These are phyloP conservation scores for Pseudogymnoascus sp. DNA, from an alignment of 2,329 filamentous ascomycete genomes.

Conservation along the genomic window DNA sequence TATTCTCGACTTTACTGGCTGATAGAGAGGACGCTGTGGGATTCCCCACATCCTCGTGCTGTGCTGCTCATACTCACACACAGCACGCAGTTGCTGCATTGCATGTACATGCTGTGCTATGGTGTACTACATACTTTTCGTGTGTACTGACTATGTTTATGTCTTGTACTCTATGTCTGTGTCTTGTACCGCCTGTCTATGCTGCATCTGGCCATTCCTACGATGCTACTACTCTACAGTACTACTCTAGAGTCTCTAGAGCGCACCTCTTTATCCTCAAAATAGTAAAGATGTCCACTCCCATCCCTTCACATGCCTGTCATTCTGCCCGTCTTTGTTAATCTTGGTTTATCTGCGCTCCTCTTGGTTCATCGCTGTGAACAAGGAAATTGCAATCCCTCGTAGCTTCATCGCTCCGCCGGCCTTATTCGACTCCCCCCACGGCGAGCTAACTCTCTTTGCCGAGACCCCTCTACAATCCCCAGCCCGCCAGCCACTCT, in stretches of 20 bases:
- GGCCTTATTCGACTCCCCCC: not conserved
- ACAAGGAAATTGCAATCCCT: slow-evolving; percentile 4
- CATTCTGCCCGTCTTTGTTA: not conserved
- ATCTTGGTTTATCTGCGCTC: too few species aligned
- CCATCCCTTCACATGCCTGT: not conserved
- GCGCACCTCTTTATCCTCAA: slow-evolving; percentile 1
- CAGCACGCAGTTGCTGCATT: not conserved
- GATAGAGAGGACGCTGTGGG: too few species aligned
- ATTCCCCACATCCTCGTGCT: not conserved
- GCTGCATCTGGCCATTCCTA: too few species aligned
- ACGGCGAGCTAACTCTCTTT: not conserved
- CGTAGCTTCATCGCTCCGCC: not conserved
- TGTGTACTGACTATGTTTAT: not conserved
- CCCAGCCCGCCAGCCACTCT: not conserved
- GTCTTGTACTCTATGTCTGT: not conserved
- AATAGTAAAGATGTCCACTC: not conserved
- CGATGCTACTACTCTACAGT: too few species aligned
- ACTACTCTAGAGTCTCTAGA: not conserved
- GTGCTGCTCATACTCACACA: not conserved
- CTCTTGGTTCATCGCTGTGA: too few species aligned
- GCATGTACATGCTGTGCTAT: not conserved
- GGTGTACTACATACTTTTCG: not conserved
- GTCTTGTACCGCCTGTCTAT: not conserved
- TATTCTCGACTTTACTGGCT: too few species aligned
- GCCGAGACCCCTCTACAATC: not conserved